Evolutionary conservation across 768 basidiomycete species (phyloP).

Genomic region (Kwoniella dendrophila): DNA sequence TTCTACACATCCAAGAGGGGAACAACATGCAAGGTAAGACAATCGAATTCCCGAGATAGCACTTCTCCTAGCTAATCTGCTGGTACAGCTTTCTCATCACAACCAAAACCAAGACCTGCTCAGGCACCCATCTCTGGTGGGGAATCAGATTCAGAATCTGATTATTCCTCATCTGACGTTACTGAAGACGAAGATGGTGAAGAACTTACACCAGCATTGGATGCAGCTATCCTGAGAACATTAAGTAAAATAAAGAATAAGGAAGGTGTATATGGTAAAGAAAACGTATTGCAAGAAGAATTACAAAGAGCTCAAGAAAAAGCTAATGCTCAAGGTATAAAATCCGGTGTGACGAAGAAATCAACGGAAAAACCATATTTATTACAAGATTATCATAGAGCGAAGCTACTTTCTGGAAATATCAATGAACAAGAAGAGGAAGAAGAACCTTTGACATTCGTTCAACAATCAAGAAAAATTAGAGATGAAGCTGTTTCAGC

Average conservation of each 20-base stretch:
- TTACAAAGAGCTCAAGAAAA: slow-evolving; percentile 35
- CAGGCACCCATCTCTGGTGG: slow-evolving; percentile 9
- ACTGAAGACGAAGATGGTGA: slow-evolving; percentile 93
- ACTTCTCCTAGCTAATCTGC: background rate
- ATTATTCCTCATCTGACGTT: slow-evolving; percentile 64
- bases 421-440: slow-evolving; percentile 34
- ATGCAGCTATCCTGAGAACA: slow-evolving; percentile 90
- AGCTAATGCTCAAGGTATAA: slow-evolving; percentile 28
- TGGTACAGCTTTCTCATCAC: background rate
- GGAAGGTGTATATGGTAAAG: slow-evolving; percentile 76
- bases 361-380: slow-evolving; percentile 47
- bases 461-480: slow-evolving; percentile 73
- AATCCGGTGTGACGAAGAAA: slow-evolving; percentile 2
- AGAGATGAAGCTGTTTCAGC: slow-evolving; percentile 81
- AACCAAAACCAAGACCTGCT: slow-evolving; percentile 4
- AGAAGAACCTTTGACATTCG: slow-evolving; percentile 64
- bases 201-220: slow-evolving; percentile 87
- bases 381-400: slow-evolving; percentile 57
- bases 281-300: slow-evolving; percentile 68
- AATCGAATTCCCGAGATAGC: background rate
- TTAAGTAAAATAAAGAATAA: slow-evolving; percentile 78
- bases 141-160: slow-evolving; percentile 58
- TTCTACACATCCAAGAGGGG: background rate
- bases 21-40: slow-evolving; percentile 17
- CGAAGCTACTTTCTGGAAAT: slow-evolving; percentile 48